Conservation (phyloP, 2,329 filamentous ascomycete species). For the Aspergillus brunneoviolaceus region DNA sequence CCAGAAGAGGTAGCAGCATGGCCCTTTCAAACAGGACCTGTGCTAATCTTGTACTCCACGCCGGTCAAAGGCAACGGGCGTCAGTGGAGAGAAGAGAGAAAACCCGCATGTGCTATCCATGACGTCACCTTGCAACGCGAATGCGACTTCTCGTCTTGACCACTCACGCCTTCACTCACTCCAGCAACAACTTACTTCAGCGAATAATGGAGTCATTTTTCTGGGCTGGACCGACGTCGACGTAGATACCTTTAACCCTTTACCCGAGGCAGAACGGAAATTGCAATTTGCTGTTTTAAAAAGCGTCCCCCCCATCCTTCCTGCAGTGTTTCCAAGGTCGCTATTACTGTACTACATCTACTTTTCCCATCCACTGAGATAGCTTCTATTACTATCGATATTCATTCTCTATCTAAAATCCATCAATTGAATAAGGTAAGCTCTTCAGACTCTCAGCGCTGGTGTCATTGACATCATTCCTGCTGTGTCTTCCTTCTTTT, state of each 20-base stretch:
- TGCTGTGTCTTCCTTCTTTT: no score
- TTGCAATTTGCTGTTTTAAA: background rate
- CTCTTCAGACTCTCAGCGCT: background rate
- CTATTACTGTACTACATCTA: background rate
- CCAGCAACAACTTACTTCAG: no score
- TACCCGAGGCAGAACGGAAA: constrained; percentile 4
- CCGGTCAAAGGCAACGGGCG: background rate
- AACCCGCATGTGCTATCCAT: constrained; percentile 8
- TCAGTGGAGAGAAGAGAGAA: background rate
- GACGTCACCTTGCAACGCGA: constrained; percentile 10
- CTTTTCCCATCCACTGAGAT: background rate
- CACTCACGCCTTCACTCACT: no score
- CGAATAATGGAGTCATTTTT: background rate
- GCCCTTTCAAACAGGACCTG: no score
- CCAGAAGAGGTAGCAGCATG: no score
- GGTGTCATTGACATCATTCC: background rate
- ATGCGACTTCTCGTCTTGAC: background rate
- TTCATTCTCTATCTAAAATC: no score
- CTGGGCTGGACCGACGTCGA: background rate
- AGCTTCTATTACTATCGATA: background rate
- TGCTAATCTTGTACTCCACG: background rate
- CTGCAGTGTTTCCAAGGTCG: background rate
- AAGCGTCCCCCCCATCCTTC: background rate
- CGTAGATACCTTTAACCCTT: background rate
- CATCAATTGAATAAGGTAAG: background rate